Percentiles rank a stretch among this genome's conserved stretches.
Evolutionary conservation across 1,284 basidiomycete species (phyloP).

Genomic region (Ceratobasidium sp.): DNA sequence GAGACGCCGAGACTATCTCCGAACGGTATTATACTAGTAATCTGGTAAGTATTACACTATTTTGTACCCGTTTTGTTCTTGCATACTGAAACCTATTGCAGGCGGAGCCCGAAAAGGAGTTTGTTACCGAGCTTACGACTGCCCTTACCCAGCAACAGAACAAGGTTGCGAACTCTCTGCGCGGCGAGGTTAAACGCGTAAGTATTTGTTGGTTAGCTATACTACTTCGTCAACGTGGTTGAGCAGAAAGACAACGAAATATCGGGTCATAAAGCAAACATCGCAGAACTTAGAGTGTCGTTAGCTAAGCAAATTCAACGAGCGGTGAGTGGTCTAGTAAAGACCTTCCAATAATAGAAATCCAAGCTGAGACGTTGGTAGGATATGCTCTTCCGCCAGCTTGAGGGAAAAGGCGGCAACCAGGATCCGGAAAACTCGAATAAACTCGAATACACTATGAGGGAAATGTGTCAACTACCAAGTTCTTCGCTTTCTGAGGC

Average conservation of each 20-base stretch:
- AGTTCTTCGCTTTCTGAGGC: conserved; percentile 26
- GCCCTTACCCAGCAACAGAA: conserved; percentile 22
- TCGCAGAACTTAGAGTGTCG: conserved; percentile 6
- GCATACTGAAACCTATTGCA: background rate
- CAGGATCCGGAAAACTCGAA: background rate
- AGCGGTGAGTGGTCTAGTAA: background rate
- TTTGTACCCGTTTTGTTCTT: no score
- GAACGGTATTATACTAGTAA: conserved; percentile 13
- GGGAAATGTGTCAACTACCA: background rate
- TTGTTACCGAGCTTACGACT: conserved; percentile 8
- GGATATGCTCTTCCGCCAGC: background rate
- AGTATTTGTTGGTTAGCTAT: background rate
- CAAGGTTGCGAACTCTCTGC: conserved; percentile 6
- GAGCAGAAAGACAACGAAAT: conserved; percentile 35
- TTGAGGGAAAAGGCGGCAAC: background rate
- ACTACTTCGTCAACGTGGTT: background rate
- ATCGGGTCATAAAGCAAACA: background rate
- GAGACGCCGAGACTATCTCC: background rate
- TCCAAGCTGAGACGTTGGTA: background rate
- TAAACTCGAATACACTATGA: background rate
- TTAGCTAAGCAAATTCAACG: conserved; percentile 19
- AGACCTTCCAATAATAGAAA: background rate
- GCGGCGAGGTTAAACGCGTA: conserved; percentile 29
- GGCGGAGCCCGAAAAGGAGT: conserved; percentile 10
- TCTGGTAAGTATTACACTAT: background rate